phyloP scores from a whole-genome alignment of 345 rosid genomes.

The Citrus unshiu region DNA sequence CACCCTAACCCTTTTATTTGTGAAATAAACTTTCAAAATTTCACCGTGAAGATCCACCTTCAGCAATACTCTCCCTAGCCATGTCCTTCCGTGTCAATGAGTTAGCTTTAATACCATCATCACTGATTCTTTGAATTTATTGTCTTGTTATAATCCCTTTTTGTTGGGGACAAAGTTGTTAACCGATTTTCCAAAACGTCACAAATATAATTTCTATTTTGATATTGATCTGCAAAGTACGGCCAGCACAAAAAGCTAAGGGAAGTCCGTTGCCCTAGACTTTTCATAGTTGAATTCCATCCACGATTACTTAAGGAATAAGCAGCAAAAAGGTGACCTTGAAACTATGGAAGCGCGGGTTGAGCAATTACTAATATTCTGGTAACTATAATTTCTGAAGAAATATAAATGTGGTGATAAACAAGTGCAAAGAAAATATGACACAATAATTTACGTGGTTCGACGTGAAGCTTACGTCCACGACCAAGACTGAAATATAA shows the following conservation, averaged over 20 bases:
- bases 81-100: constrained; percentile 27
- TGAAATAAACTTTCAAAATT: constrained; percentile 20
- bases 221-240: constrained; percentile 23
- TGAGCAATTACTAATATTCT: no score
- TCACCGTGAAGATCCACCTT: constrained; percentile 28
- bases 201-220: constrained; percentile 26
- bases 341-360: background rate
- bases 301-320: constrained; percentile 35
- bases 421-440: no score
- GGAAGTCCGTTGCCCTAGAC: constrained; percentile 26
- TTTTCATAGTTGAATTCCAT: constrained; percentile 35
- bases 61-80: constrained; percentile 11
- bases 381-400: accelerated
- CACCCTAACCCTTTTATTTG: background rate
- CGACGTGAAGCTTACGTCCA: accelerated
- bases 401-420: no score
- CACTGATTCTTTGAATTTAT: constrained; percentile 5
- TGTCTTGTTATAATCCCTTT: constrained; percentile 25
- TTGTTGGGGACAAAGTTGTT: constrained; percentile 12
- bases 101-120: constrained; percentile 16
- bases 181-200: constrained; percentile 22
- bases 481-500: no score
- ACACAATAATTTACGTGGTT: no score
- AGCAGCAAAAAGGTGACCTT: constrained; percentile 13
- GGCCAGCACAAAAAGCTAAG: constrained; percentile 34